Evolutionary conservation across 805 yeast genomes (phyloP).

Genomic region (Candida qinlingensis): DNA sequence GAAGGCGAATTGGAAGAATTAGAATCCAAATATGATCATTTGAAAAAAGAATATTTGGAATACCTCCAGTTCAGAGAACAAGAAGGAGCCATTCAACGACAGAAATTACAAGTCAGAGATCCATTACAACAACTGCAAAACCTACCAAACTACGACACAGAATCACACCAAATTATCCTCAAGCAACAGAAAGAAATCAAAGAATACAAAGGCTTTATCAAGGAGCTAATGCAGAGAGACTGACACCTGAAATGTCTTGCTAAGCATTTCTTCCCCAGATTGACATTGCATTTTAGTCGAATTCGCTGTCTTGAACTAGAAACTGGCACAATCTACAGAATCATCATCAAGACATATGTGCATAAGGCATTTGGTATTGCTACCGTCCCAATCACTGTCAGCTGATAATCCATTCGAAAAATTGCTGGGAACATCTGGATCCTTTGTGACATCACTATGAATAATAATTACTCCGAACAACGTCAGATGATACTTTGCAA

Average conservation of each 20-base stretch:
- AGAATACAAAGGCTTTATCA: constrained; percentile 22
- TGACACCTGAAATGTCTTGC: neutral
- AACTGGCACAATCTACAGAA: too few species aligned
- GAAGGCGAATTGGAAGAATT: constrained; percentile 1
- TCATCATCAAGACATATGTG: too few species aligned
- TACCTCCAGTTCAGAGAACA: neutral
- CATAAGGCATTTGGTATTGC: too few species aligned
- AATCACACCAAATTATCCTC: constrained; percentile 1
- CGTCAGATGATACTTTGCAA: too few species aligned
- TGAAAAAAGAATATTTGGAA: neutral
- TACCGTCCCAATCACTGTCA: too few species aligned
- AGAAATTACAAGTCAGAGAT: neutral
- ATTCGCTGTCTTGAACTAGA: too few species aligned
- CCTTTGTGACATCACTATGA: too few species aligned
- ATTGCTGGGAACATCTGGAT: too few species aligned
- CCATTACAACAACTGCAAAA: neutral
- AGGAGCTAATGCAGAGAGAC: constrained; percentile 21
- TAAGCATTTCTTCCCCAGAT: too few species aligned
- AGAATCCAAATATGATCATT: constrained; percentile 1
- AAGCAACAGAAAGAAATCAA: constrained; percentile 17
- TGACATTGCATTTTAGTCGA: too few species aligned
- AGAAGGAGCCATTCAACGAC: neutral
- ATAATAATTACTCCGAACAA: too few species aligned
- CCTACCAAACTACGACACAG: neutral
- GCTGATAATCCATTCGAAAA: too few species aligned